Evolutionary conservation across 768 basidiomycete genomes (phyloP), one percentile per base, ranked within the genome.

Genomic region (Suillus americanus): DNA sequence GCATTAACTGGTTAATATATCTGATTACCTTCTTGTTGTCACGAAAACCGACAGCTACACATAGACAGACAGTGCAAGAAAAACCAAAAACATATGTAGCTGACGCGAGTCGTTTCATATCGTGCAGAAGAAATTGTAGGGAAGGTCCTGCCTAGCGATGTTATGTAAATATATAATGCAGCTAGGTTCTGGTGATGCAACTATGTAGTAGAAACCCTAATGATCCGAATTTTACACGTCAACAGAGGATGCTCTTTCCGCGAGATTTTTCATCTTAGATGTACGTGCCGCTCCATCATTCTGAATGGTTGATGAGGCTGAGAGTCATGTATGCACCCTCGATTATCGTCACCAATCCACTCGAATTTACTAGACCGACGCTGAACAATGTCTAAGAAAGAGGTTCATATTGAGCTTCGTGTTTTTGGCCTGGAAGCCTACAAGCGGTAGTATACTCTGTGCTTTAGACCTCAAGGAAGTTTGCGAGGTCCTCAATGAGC

Each of bases 401-500:
- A 54, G 20, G 33, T n/a, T 33, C 53, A 54, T 35, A 35, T 1
- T 54, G 33, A 54, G 10, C 12, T n/a, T 54, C 12, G 5, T 54
- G 3, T 35, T 6, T n/a, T 3, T 54, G 53, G 30, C 53, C 20
- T 35, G 53, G 33, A 35, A n/a, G 53, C 53, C 33, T 54, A 35
- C 53, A 35, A 18, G 6, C 8, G 33, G 54, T 62, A 28, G 23
- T 35, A 41, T 41, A 60, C 14, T 38, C 7, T 20, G 30, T 20
- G 12, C 13, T 45, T 35, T 48, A 64, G 12, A 46, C 43, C 13
- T 70, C 50, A n/a, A 69, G 70, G 23, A 65, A 28, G 28, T 80
- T 70, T 25, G 86, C 80, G 62, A 91, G 80, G 60, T 79, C 78
- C 61, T 83, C 78, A n/a, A 94, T 74, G 62, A 89, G 79, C 6